Evolutionary conservation across 192 early-diverging fungal genomes (phyloP).

Genomic region (Spinellus fusiger): DNA sequence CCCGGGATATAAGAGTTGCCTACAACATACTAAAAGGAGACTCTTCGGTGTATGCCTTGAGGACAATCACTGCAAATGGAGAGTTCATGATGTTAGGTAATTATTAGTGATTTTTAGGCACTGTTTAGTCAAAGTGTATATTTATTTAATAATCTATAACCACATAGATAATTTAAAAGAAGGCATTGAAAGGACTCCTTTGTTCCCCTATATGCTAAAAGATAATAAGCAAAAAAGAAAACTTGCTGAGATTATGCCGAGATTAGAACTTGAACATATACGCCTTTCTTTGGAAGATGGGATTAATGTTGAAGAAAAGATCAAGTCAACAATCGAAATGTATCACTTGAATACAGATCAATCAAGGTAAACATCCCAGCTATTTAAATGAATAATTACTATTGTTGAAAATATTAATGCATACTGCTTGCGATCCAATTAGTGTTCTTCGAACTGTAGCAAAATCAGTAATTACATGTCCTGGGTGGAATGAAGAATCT

Average conservation of each 20-base stretch:
- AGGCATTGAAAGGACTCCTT: conserved; percentile 27
- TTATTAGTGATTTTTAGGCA: background rate
- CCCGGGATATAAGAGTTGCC: conserved; percentile 32
- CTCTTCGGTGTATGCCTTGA: conserved; percentile 25
- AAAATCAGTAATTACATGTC: conserved; percentile 28
- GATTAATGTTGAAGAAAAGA: conserved; percentile 35
- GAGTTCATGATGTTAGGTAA: conserved; percentile 53
- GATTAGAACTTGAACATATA: conserved; percentile 28
- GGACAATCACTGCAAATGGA: conserved; percentile 36
- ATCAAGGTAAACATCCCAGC: conserved; percentile 15
- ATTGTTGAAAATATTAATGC: background rate
- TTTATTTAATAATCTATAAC: background rate
- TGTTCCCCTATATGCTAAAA: conserved; percentile 34
- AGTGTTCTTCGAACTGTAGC: conserved; percentile 36
- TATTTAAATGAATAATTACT: background rate
- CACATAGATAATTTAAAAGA: conserved; percentile 33
- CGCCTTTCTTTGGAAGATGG: conserved; percentile 31
- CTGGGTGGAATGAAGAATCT: conserved; percentile 29
- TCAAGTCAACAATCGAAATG: conserved; percentile 29
- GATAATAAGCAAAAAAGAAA: conserved; percentile 28
- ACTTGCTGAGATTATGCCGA: conserved; percentile 12
- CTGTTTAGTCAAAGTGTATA: background rate
- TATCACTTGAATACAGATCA: conserved; percentile 44
- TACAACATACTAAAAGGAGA: conserved; percentile 10
- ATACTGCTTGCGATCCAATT: background rate